A percentile compares a stretch with the other conserved stretches of the same genome.
These are phyloP conservation scores for Paracoccidioides lutzii DNA, from an alignment of 2,329 filamentous ascomycete species.

Conservation along the genomic window DNA sequence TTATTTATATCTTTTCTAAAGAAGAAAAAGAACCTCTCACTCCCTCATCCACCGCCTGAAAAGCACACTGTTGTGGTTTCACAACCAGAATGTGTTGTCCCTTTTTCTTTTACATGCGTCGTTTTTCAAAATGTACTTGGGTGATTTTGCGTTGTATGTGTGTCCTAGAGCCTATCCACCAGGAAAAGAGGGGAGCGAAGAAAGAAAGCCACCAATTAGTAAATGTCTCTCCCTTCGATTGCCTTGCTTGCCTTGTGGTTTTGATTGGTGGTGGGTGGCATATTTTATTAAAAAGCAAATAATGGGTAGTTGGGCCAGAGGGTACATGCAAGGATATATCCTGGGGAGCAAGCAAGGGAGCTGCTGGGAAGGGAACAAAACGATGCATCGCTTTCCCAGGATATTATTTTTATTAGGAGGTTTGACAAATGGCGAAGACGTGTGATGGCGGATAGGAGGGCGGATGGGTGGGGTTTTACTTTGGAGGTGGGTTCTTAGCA, in stretches of 20 bases:
- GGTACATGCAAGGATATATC: neutral
- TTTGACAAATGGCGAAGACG: neutral
- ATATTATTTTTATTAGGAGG: too few species aligned
- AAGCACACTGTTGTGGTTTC: neutral
- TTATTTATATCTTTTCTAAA: too few species aligned
- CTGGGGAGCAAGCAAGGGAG: neutral
- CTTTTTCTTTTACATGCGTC: constrained; percentile 8
- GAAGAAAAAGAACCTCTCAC: too few species aligned
- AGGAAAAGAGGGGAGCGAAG: neutral
- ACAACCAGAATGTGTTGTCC: constrained; percentile 11
- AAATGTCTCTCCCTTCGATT: neutral
- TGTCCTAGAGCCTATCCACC: constrained; percentile 2
- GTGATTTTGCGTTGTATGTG: neutral
- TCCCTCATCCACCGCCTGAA: neutral
- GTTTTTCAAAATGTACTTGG: constrained; percentile 11
- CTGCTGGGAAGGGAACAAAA: neutral
- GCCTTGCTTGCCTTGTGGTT: neutral
- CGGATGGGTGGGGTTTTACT: constrained; percentile 48
- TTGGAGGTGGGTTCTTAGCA: constrained; percentile 73
- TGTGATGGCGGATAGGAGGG: neutral
- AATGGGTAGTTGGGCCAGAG: neutral
- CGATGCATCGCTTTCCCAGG: too few species aligned
- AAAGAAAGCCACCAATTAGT: constrained; percentile 1
- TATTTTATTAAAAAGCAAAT: neutral
- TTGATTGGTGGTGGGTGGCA: neutral